These are phyloP conservation scores for Teunomyces tritomae DNA, from an alignment of 805 yeast genomes.

Conservation along the genomic window DNA sequence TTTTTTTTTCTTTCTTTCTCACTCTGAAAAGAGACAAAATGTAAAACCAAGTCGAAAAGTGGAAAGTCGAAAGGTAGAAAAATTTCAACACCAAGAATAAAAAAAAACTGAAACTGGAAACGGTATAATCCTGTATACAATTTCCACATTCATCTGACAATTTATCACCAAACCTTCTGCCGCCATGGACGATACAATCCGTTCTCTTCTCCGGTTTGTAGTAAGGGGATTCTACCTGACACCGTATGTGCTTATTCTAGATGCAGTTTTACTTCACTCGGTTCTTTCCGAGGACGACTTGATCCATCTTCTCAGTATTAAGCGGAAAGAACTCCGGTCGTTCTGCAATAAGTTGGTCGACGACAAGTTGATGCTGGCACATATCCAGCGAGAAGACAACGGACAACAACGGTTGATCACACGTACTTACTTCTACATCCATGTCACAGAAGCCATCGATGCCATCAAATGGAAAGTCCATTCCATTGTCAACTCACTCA, in stretches of 20 bases:
- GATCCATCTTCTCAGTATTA: slow-evolving; percentile 74
- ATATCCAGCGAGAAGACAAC: slow-evolving; percentile 65
- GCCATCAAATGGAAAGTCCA: slow-evolving; percentile 96
- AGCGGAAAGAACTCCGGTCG: slow-evolving; percentile 81
- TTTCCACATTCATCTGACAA: neutral
- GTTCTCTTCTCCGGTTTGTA: slow-evolving; percentile 68
- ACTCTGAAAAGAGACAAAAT: neutral
- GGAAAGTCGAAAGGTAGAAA: neutral
- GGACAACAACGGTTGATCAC: slow-evolving; percentile 64
- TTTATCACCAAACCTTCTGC: neutral
- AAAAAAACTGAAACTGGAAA: neutral
- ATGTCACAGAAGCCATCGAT: slow-evolving; percentile 90
- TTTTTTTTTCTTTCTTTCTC: neutral
- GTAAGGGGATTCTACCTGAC: slow-evolving; percentile 84
- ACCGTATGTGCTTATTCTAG: slow-evolving; percentile 79
- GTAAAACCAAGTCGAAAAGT: neutral
- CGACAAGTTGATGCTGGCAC: slow-evolving; percentile 72
- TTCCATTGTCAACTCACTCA: slow-evolving; percentile 71
- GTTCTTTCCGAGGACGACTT: slow-evolving; percentile 92
- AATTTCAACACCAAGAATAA: neutral
- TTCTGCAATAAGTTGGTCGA: slow-evolving; percentile 78
- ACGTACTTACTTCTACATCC: slow-evolving; percentile 82
- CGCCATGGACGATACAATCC: slow-evolving; percentile 43
- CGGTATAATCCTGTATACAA: neutral
- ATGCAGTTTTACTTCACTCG: slow-evolving; percentile 83